Conservation (phyloP, 1,139 yeast species). For the Zygosaccharomyces sapae region DNA sequence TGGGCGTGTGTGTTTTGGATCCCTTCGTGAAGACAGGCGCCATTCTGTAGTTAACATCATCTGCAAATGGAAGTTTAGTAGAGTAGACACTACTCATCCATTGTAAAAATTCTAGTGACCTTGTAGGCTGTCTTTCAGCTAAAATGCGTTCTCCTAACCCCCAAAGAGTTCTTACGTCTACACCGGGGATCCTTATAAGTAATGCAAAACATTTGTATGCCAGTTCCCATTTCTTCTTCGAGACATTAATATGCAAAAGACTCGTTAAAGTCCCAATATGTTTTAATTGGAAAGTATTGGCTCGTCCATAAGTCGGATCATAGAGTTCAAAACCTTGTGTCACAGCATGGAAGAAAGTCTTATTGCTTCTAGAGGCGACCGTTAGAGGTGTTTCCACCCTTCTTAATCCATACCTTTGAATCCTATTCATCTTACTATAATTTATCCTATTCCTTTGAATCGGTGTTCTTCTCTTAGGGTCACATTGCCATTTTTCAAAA, state of each 20-base stretch:
- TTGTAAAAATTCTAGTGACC: constrained; percentile 30
- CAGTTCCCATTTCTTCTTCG: constrained; percentile 48
- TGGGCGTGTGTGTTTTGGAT: constrained; percentile 37
- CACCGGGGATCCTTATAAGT: constrained; percentile 45
- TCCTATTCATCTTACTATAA: constrained; percentile 18
- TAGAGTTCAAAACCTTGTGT: constrained; percentile 26
- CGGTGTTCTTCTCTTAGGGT: constrained; percentile 15
- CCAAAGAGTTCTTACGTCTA: constrained; percentile 57
- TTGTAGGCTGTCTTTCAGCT: constrained; percentile 16
- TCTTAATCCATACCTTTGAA: constrained; percentile 20
- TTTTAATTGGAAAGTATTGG: constrained; percentile 20
- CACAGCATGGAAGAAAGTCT: constrained; percentile 22
- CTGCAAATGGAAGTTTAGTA: constrained; percentile 24
- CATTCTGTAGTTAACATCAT: constrained; percentile 23
- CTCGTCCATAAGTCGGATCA: constrained; percentile 10
- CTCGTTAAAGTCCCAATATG: constrained; percentile 33
- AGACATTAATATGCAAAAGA: constrained; percentile 40
- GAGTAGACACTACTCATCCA: constrained; percentile 34
- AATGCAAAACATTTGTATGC: constrained; percentile 53
- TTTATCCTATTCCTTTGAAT: constrained; percentile 20
- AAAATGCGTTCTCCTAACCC: constrained; percentile 51
- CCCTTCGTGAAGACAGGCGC: constrained; percentile 40
- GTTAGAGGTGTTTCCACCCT: constrained; percentile 17
- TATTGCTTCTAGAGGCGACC: constrained; percentile 23
- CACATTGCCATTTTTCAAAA: constrained; percentile 34